Evolutionary conservation across 1,284 basidiomycete genomes (phyloP), one percentile per base, ranked within the genome.

Genomic region (Rhodotorula sp.): DNA sequence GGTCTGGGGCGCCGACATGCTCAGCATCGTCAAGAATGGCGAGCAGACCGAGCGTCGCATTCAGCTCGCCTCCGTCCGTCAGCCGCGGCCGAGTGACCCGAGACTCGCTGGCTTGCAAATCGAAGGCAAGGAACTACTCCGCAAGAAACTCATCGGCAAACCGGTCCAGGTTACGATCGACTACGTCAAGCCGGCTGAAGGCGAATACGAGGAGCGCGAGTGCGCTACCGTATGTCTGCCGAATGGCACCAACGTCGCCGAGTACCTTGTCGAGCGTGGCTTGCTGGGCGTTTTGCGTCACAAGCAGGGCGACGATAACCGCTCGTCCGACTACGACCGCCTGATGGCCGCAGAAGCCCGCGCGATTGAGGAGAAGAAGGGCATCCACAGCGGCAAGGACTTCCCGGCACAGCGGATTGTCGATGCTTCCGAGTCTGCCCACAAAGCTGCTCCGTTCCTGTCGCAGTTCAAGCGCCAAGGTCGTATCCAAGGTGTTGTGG

Each of bases 321-420:
- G 94, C 63, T 95, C 94, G 28, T 86, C 90, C 19, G 95, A 97
- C 80, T 93, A 92, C 77, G 95, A 99, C 83, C 92, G 93, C 81
- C 85, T 98, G 57, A 93, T 98, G 86, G 88, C 90, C 52, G 95
- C 95, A 21, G 95, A 99, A 71, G 83, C 93, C 90, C 85, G 84
- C 91, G 70, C 74, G 5, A 66, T 87, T 0, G 81, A 89, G 2
- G 95, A 93, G 67, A 80, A 81, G n/a, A 88, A 90, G 68, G 95
- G 95, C 7, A 85, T 99, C 23, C 95, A 99, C 80, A 95, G 93
- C 23, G 90, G 91, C 60, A 97, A 97, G 82, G 94, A 97, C 61
- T 84, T 90, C 28, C 79, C 84, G 0, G 78, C 84, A 7, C 83
- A 88, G 82, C 69, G 85, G 84, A 79, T 92, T 85, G 76, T 95